Evolutionary conservation across 2,329 filamentous ascomycete species (phyloP), one percentile per base, ranked within the genome.

Genomic region (Botrytis byssoidea): DNA sequence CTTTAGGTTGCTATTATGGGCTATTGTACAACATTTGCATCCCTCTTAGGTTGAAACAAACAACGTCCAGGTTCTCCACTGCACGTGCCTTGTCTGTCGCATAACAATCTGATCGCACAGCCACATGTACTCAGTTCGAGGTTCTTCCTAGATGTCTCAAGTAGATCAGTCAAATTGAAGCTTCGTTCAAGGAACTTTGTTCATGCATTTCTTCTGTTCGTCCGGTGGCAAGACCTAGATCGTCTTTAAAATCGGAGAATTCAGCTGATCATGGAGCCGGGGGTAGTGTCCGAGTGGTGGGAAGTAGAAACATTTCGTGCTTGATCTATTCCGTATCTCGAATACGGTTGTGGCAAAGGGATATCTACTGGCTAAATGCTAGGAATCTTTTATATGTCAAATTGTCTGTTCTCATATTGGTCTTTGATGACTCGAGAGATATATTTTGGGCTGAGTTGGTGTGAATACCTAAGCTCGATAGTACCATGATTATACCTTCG

Each of bases 221-320:
- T 63, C 60, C 14, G 60, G 37, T 63, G 60, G 37, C 60, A 42
- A 63, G 60, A 63, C 35, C 37, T 25, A 29, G 60, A 40, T n/a
- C 40, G 16, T 42, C 37, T 8, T 29, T 42, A 29, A 14, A 18
- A 18, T 63, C 60, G 37, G 25, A 20, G 16, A 32, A n/a, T 66
- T 48, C 64, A 66, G 64, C 44, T 48, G 64, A 48, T 66, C n/a
- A 35, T 37, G 64, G 44, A 48, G 14, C 29, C 6, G 29, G 29
- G 44, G 64, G 16, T 29, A 48, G 10, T 35, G 37, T 66, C 64
- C 29, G 29, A 48, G 63, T 46, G 42, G 20, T 22, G n/a, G 22
- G 29, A 65, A 46, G 64, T 48, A 20, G 44, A 35, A 48, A 66
- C 64, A 48, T 66, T 44, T 48, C 44, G 44, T 66, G 64, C 42